Conservation (phyloP, 108 stramenopile genomes). For the Nitzschia inconspicua region DNA sequence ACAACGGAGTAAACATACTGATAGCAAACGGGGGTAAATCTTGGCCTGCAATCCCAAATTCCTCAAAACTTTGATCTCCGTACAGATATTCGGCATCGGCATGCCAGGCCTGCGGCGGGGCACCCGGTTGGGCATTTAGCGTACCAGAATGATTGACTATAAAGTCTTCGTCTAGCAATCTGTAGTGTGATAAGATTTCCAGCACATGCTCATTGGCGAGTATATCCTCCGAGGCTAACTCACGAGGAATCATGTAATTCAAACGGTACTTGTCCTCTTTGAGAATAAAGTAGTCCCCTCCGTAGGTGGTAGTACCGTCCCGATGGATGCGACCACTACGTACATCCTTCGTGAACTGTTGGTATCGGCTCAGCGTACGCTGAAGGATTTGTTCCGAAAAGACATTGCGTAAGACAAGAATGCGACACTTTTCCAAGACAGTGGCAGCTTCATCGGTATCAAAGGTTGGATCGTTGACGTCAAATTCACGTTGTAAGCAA, state of each 20-base stretch:
- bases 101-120: slow-evolving; percentile 19
- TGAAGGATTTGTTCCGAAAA: slow-evolving; percentile 8
- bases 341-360: slow-evolving; percentile 2
- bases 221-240: slow-evolving; percentile 6
- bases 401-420: slow-evolving; percentile 20
- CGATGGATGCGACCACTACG: background rate
- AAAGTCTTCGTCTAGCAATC: slow-evolving; percentile 5
- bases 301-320: background rate
- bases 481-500: slow-evolving; percentile 18
- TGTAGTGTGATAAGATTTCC: slow-evolving; percentile 8
- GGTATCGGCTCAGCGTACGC: slow-evolving; percentile 5
- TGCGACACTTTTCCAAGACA: slow-evolving; percentile 20
- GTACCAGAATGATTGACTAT: slow-evolving; percentile 17
- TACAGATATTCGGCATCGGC: slow-evolving; percentile 19
- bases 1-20: slow-evolving; percentile 21
- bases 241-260: slow-evolving; percentile 4
- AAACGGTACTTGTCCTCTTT: slow-evolving; percentile 12
- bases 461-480: slow-evolving; percentile 5
- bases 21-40: slow-evolving; percentile 28
- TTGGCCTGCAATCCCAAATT: slow-evolving; percentile 18
- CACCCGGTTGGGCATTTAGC: slow-evolving; percentile 18
- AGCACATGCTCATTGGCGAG: background rate
- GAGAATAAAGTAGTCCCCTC: background rate
- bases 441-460: background rate
- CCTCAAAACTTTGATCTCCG: background rate